Evolutionary conservation across 441 rosid species (phyloP).

Genomic region (Eutrema salsugineum): DNA sequence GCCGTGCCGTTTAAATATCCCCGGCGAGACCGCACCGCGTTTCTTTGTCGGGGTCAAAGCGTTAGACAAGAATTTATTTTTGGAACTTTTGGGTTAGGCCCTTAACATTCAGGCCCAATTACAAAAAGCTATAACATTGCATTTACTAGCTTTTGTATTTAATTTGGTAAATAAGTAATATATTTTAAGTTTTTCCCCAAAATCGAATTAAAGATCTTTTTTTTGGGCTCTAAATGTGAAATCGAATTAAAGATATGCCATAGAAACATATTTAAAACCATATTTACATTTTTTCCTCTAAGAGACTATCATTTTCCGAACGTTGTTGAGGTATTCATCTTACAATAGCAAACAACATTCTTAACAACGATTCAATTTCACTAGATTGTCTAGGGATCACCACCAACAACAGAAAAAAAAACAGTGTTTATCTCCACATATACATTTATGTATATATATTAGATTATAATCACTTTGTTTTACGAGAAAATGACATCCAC

Average conservation of each 20-base stretch:
- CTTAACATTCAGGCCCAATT: background rate
- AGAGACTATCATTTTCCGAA: no score
- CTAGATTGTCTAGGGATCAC: background rate
- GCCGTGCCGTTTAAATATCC: slow-evolving; percentile 3
- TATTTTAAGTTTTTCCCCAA: no score
- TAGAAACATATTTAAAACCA: no score
- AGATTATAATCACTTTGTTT: slow-evolving; percentile 14
- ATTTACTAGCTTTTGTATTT: no score
- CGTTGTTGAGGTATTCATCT: background rate
- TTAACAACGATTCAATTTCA: background rate
- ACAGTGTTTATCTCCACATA: background rate
- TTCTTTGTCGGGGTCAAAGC: background rate
- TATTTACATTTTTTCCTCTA: no score
- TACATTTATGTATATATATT: background rate
- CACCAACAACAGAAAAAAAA: background rate
- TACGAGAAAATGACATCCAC: background rate
- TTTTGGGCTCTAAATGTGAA: no score
- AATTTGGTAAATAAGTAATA: no score
- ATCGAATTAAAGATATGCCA: no score
- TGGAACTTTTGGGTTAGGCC: background rate
- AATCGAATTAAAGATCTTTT: no score
- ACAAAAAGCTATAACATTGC: background rate
- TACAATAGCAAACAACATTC: background rate
- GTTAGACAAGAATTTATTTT: background rate
- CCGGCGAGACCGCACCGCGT: slow-evolving; percentile 4